Conservation (phyloP, 2,329 filamentous ascomycete genomes). For the Diplodia seriata region DNA sequence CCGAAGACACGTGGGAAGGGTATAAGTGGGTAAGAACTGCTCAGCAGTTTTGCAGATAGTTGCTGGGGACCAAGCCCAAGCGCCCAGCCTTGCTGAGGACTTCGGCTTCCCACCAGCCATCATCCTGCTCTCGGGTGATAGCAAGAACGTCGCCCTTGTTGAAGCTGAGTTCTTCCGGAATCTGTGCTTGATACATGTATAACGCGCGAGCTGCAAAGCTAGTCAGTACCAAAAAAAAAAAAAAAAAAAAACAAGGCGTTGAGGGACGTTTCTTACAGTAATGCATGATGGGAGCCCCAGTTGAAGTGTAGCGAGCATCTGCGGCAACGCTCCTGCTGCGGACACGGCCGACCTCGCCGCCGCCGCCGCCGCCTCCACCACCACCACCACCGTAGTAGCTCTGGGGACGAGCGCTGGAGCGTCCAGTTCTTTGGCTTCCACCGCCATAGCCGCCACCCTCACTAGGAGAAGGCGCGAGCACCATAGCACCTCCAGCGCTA, state of each 20-base stretch:
- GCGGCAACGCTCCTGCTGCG: slow-evolving; percentile 86
- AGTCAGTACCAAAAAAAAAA: neutral
- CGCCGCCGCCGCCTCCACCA: slow-evolving; percentile 41
- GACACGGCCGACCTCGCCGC: slow-evolving; percentile 51
- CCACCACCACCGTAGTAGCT: slow-evolving; percentile 52
- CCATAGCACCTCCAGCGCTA: slow-evolving; percentile 52
- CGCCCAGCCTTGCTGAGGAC: slow-evolving; percentile 69
- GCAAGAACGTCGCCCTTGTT: slow-evolving; percentile 90
- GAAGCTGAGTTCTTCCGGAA: slow-evolving; percentile 93
- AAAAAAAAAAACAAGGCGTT: neutral
- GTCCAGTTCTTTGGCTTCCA: slow-evolving; percentile 48
- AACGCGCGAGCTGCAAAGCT: slow-evolving; percentile 77
- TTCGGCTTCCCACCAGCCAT: slow-evolving; percentile 99
- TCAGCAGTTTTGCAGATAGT: slow-evolving; percentile 68
- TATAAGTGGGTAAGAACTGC: slow-evolving; percentile 1
- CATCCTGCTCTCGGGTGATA: slow-evolving; percentile 88
- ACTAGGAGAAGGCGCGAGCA: slow-evolving; percentile 50
- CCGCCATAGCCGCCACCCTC: slow-evolving; percentile 45
- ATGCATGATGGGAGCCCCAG: slow-evolving; percentile 87
- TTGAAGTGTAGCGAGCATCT: slow-evolving; percentile 65
- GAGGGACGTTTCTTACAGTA: slow-evolving; percentile 74
- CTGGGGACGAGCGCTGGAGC: slow-evolving; percentile 45
- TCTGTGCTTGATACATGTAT: slow-evolving; percentile 93
- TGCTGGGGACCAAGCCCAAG: slow-evolving; percentile 69
- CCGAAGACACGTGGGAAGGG: neutral